Evolutionary conservation across 306 rosid genomes (phyloP), one percentile per base, ranked within the genome.

Genomic region (Trifolium fragiferum): DNA sequence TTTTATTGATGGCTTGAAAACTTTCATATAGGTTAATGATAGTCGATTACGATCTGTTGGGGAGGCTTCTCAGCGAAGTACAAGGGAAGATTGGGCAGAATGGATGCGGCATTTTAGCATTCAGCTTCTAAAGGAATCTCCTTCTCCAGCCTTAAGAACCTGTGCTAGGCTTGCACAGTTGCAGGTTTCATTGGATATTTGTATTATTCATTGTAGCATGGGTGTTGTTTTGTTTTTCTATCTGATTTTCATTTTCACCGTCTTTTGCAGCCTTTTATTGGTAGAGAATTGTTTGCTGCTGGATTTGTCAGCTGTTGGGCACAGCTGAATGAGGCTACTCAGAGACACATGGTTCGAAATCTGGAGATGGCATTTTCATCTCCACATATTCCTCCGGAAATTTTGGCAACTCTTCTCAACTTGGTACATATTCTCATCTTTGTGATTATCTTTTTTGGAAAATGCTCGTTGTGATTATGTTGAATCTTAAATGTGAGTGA

Each of bases 261-360:
- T 69, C 49, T 83, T 81, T 84, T 84, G 78, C 90, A 94, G 99
- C 99, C 99, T 70, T 90, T 92, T 82, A 83, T 94, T 67, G 99
- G 99, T 75, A 90, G 97, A 35, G 99, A 92, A 78, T 82, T 94
- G 86, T 94, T 94, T 85, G 96, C 97, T 8, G 99, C 99, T 82
- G 99, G 99, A 79, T 94, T 91, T 88, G 99, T 94, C 76, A 94
- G 99, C 82, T 90, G 99, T 82, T 94, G 99, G 99, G 90, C 99
- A 54, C 93, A 94, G 63, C 74, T 94, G 79, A 88, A 84, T n/a
- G 99, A 91, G 87, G 84, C 88, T 65, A 92, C 92, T 84, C 97
- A 94, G 87, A 92, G 80, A 70, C 99, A 90, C 51, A 86, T 94
- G 77, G 96, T 94, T 74, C 90, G 89, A 65, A 94, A 89, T 83